Conservation (phyloP, 2,329 filamentous ascomycete species). For the Hymenoscyphus fructigenus region DNA sequence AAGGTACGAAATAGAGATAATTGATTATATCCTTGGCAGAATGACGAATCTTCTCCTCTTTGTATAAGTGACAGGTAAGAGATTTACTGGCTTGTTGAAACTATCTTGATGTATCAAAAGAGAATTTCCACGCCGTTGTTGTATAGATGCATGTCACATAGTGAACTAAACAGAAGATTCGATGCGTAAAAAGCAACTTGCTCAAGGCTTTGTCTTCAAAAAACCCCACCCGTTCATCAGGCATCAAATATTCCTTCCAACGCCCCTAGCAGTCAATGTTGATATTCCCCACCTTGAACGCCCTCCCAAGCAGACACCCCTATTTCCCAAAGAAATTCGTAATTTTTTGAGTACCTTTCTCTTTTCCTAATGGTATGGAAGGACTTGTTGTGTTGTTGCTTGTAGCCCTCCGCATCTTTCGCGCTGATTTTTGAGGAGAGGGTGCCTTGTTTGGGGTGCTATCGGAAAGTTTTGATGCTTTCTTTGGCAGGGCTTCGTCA, state of each 20-base stretch:
- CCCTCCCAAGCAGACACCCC: not conserved
- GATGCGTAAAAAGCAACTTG: not conserved
- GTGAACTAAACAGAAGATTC: no score
- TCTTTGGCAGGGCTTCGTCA: slow-evolving; percentile 30
- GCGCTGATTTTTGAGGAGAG: slow-evolving; percentile 17
- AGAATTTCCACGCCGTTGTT: no score
- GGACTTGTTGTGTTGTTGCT: slow-evolving; percentile 22
- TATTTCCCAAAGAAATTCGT: slow-evolving; percentile 51
- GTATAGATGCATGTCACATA: no score
- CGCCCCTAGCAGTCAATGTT: not conserved
- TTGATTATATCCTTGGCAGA: no score
- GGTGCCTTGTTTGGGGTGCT: slow-evolving; percentile 23
- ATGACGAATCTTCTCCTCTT: no score
- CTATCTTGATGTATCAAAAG: no score
- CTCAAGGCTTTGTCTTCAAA: not conserved
- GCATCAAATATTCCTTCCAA: not conserved
- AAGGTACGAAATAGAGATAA: no score
- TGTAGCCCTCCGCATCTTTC: slow-evolving; percentile 19
- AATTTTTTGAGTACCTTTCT: slow-evolving; percentile 43
- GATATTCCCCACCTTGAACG: not conserved
- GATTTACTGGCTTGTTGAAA: no score
- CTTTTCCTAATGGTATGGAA: slow-evolving; percentile 23
- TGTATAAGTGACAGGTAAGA: no score
- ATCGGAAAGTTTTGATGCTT: slow-evolving; percentile 26
- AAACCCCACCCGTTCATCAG: not conserved